Base-by-base conservation (phyloP, 2,329 filamentous ascomycete genomes). In the Geosmithia flava region DNA sequence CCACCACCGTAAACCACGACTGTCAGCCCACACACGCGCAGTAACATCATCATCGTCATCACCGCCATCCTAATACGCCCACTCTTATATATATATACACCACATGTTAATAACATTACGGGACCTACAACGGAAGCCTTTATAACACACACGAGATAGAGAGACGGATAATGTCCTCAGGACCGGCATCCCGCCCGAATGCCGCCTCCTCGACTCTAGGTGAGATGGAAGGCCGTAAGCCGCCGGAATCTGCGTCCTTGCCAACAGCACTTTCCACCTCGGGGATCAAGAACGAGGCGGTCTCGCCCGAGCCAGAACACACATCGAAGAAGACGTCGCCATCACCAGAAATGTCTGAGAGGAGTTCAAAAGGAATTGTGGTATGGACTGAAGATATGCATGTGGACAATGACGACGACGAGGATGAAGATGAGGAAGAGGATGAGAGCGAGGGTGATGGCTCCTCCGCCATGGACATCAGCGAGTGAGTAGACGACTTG, bases 341-440 rank as follows among this genome's bases (percentile, higher is more conserved):
- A 45, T 63, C 55, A 48, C 62, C 62, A 20, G 60, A 65, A 44
- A 52, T 57, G 20, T 54, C 58, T 44, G 63, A 69, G 39, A 63
- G 5, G 13, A 37, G 65, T 33, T 65, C 62, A 3, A 60, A 64
- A 3, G 68, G 69, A 51, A 72, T 72, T 23, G 56, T 71, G 4
- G 70, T 71, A 17, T 69, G 68, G 62, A 69, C 67, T 29, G 68
- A 64, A 48, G 59, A 64, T 15, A 68, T 69, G 61, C 62, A 63
- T 20, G 23, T 50, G 58, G 50, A 48, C 33, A 49, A 42, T 40
- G 20, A 27, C 19, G 30, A 30, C 16, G 40, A 44, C 16, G 44
- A 40, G 55, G 47, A 59, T 58, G 55, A 49, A 20, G 44, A 46
- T 48, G 40, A n/a, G 15, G 39, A 45, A 16, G 44, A 45, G 15